phyloP scores from a whole-genome alignment of 2,329 filamentous ascomycete species.

The Sporothrix curviconia region DNA sequence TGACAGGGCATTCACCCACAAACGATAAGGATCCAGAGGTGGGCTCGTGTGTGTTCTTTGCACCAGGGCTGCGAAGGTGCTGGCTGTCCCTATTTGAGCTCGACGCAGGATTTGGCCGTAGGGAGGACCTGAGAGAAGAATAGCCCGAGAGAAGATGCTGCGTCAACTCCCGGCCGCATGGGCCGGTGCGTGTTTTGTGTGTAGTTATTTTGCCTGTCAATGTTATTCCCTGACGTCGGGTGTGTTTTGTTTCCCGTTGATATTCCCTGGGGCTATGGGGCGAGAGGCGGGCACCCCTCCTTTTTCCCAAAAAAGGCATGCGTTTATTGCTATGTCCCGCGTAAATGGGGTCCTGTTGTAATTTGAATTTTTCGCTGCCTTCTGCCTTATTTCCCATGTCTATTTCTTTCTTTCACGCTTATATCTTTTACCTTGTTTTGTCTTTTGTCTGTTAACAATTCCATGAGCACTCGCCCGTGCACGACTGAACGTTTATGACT shows the following conservation, averaged over 20 bases:
- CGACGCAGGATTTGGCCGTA: too few relatives aligned
- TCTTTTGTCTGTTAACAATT: background rate
- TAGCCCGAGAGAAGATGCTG: background rate
- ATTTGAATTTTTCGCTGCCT: background rate
- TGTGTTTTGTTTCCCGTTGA: background rate
- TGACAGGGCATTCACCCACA: slow-evolving; percentile 79
- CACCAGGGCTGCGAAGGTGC: slow-evolving; percentile 71
- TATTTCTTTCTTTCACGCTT: background rate
- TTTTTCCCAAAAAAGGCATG: too few relatives aligned
- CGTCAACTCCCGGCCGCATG: too few relatives aligned
- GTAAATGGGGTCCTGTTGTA: too few relatives aligned
- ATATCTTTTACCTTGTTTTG: background rate
- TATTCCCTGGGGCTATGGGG: too few relatives aligned
- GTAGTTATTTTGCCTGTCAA: background rate
- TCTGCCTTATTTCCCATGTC: background rate
- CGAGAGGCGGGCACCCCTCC: too few relatives aligned
- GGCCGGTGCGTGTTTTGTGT: too few relatives aligned
- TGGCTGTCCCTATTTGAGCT: slow-evolving; percentile 24
- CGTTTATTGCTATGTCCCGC: too few relatives aligned
- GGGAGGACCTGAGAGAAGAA: background rate
- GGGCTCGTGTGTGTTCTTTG: slow-evolving; percentile 83
- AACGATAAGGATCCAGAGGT: slow-evolving; percentile 69
- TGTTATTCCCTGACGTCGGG: background rate
- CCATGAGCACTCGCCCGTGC: too few relatives aligned
- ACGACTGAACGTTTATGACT: too few relatives aligned